Evolutionary conservation across 257 asterid genomes (phyloP).

Genomic region (Rhazya stricta): DNA sequence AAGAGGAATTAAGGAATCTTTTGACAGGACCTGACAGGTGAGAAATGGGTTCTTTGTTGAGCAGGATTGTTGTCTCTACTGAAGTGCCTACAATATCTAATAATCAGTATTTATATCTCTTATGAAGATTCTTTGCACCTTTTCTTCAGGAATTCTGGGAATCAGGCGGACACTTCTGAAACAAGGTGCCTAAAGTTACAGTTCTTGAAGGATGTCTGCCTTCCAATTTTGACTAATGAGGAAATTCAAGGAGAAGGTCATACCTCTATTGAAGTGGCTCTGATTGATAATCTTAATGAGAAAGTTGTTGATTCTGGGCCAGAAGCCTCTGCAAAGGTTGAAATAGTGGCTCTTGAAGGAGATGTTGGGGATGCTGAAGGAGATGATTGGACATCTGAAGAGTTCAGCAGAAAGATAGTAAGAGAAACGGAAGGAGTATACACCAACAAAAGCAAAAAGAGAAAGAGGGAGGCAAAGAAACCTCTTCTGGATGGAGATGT

Average conservation of each 20-base stretch:
- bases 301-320: constrained; percentile 25
- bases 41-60: background rate
- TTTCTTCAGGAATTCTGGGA: constrained; percentile 2
- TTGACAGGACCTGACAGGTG: constrained; percentile 54
- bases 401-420: constrained; percentile 30
- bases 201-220: constrained; percentile 34
- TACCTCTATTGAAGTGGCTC: constrained; percentile 26
- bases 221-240: constrained; percentile 34
- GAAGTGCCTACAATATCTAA: background rate
- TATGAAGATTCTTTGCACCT: background rate
- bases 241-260: constrained; percentile 31
- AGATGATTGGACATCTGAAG: constrained; percentile 21
- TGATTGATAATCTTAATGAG: constrained; percentile 28
- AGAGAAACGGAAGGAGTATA: constrained; percentile 28
- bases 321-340: constrained; percentile 38
- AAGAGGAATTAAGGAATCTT: constrained; percentile 74
- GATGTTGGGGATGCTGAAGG: constrained; percentile 17
- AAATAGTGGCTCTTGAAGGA: constrained; percentile 35
- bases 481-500: constrained; percentile 37
- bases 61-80: background rate
- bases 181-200: constrained; percentile 34
- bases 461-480: constrained; percentile 30
- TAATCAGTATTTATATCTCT: background rate
- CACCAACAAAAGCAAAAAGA: constrained; percentile 18
- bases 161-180: constrained; percentile 12